Evolutionary conservation across 2,329 filamentous ascomycete genomes (phyloP).

Genomic region (Didymella glomerata): DNA sequence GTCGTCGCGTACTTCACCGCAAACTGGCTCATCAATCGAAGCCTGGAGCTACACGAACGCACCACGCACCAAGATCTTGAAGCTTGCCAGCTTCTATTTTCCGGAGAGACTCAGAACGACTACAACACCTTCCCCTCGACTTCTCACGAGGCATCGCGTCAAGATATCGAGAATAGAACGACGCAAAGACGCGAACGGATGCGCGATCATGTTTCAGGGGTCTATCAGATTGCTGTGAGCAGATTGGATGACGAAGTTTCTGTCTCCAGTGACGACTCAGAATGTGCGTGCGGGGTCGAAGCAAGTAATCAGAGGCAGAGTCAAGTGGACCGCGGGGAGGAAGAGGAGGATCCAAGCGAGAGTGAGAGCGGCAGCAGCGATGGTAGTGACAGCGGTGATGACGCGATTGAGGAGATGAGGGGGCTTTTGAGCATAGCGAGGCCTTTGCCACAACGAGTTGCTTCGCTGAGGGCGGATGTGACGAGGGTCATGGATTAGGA

Average conservation of each 20-base stretch:
- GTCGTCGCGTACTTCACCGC: not conserved
- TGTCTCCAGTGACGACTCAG: conserved; percentile 1
- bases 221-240: conserved; percentile 6
- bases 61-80: not conserved
- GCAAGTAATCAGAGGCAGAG: too few species aligned
- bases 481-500: not conserved
- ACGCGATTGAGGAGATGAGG: not conserved
- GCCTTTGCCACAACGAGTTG: not conserved
- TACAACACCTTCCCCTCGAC: not conserved
- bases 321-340: not conserved
- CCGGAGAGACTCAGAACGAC: not conserved
- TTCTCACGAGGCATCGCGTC: not conserved
- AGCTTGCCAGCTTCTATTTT: not conserved
- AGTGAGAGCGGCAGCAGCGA: conserved; percentile 8
- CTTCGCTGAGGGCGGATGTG: not conserved
- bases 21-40: not conserved
- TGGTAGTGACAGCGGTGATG: not conserved
- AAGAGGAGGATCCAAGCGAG: conserved; percentile 2
- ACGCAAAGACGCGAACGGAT: not conserved
- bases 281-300: not conserved
- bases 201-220: not conserved
- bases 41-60: not conserved
- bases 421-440: not conserved
- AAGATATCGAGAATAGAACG: not conserved
- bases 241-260: not conserved